Percentiles rank a stretch among this genome's conserved stretches.
Evolutionary conservation across 352 stramenopile genomes (phyloP).

Genomic region (Aphanomyces euteiches): DNA sequence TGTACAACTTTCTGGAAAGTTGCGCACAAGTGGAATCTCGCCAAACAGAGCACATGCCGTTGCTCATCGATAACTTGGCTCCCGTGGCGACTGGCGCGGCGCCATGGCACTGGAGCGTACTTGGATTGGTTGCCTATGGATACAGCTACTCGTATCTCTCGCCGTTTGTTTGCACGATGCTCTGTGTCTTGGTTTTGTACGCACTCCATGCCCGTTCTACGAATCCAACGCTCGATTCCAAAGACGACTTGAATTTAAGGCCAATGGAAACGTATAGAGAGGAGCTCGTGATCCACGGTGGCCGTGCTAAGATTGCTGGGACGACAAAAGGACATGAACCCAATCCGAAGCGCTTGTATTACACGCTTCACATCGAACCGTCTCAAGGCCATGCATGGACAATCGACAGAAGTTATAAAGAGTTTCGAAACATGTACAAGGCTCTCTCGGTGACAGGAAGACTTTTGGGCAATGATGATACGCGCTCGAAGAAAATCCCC

Average conservation of each 20-base stretch:
- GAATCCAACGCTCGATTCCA: neutral
- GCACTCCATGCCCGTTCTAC: neutral
- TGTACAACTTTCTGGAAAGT: too few relatives aligned
- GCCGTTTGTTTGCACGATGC: slow-evolving; percentile 8
- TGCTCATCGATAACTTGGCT: neutral
- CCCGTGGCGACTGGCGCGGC: too few relatives aligned
- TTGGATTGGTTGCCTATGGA: neutral
- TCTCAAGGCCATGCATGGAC: slow-evolving; percentile 10
- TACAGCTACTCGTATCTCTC: neutral
- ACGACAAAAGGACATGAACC: slow-evolving; percentile 1
- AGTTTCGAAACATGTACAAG: slow-evolving; percentile 13
- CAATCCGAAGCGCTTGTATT: slow-evolving; percentile 25
- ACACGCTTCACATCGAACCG: slow-evolving; percentile 5
- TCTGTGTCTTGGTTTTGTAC: neutral
- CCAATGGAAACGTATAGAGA: neutral
- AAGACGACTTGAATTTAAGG: neutral
- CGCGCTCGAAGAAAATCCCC: neutral
- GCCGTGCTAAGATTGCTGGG: neutral
- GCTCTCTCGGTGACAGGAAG: neutral
- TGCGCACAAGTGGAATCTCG: too few relatives aligned
- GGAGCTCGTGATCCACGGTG: neutral
- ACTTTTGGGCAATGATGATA: neutral
- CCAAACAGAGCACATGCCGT: neutral
- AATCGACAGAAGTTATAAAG: slow-evolving; percentile 24
- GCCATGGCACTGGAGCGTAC: neutral